Percentiles rank a stretch among this genome's conserved stretches.
phyloP scores from a whole-genome alignment of 2,329 filamentous ascomycete species.

The Pseudocercospora macadamiae region DNA sequence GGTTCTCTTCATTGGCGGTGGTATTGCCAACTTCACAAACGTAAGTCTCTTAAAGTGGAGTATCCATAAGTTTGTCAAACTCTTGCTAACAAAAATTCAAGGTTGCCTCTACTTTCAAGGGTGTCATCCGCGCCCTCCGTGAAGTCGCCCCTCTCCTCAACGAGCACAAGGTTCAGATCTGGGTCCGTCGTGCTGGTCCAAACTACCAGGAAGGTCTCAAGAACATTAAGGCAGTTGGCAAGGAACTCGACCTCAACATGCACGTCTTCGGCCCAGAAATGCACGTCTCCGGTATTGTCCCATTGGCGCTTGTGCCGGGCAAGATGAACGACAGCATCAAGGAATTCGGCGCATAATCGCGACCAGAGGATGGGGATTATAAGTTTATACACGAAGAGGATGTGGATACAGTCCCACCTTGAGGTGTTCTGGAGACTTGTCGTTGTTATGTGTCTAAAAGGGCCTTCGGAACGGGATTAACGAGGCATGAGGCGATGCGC shows the following conservation, averaged over 20 bases:
- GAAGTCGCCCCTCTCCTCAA: conserved; percentile 82
- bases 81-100: conserved; percentile 30
- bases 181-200: conserved; percentile 86
- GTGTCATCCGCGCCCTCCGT: conserved; percentile 93
- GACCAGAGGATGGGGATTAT: not conserved
- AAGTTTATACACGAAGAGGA: not conserved
- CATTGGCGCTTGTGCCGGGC: conserved; percentile 72
- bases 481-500: conserved; percentile 3
- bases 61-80: not conserved
- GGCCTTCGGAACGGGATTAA: not conserved
- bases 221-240: conserved; percentile 97
- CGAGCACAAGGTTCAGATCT: conserved; percentile 98
- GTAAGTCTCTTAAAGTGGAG: conserved; percentile 47
- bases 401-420: conserved; percentile 4
- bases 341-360: conserved; percentile 59
- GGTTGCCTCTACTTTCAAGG: conserved; percentile 97
- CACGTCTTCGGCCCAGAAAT: conserved; percentile 82
- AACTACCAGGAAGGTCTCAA: conserved; percentile 99
- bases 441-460: conserved; percentile 1
- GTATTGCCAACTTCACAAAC: conserved; percentile 99
- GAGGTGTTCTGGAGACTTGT: conserved; percentile 2
- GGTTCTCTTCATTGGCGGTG: conserved; percentile 98
- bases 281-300: conserved; percentile 94
- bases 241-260: conserved; percentile 95
- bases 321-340: conserved; percentile 62